Conservation (phyloP, 2,329 filamentous ascomycete genomes). For the Colletotrichum karsti region DNA sequence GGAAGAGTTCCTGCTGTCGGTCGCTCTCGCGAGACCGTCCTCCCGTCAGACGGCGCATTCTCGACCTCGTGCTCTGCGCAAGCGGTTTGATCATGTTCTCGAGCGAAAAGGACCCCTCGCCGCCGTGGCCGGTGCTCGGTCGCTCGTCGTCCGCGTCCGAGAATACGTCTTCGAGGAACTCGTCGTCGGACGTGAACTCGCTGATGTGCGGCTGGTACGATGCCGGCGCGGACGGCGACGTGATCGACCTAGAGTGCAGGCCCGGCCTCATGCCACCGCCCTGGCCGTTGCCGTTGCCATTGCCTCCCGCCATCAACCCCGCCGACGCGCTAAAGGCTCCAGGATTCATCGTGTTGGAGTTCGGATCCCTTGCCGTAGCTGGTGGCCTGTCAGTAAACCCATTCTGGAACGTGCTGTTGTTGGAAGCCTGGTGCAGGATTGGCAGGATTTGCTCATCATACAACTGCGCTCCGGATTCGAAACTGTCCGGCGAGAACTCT, state of each 20-base stretch:
- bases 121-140: conserved; percentile 45
- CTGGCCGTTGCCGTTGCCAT: no score
- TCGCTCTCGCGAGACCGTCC: conserved; percentile 52
- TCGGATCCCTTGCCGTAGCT: conserved; percentile 66
- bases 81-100: conserved; percentile 70
- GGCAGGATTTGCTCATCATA: conserved; percentile 95
- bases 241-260: conserved; percentile 84
- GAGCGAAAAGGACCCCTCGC: conserved; percentile 62
- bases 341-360: conserved; percentile 69
- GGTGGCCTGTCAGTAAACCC: conserved; percentile 81
- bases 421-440: conserved; percentile 86
- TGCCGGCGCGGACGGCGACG: conserved; percentile 74
- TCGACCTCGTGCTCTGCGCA: conserved; percentile 63
- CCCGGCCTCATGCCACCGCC: conserved; percentile 61
- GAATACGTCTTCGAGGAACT: conserved; percentile 76
- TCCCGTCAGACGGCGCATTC: conserved; percentile 70
- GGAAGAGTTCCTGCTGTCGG: conserved; percentile 45
- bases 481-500: conserved; percentile 70
- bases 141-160: conserved; percentile 79
- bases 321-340: conserved; percentile 61
- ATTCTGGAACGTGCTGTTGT: conserved; percentile 84
- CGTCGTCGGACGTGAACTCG: conserved; percentile 79
- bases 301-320: conserved; percentile 35
- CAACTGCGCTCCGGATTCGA: conserved; percentile 80
- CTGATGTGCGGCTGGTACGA: conserved; percentile 63